Conservation (phyloP, 2,329 filamentous ascomycete species). For the Hypoxylon sp. region DNA sequence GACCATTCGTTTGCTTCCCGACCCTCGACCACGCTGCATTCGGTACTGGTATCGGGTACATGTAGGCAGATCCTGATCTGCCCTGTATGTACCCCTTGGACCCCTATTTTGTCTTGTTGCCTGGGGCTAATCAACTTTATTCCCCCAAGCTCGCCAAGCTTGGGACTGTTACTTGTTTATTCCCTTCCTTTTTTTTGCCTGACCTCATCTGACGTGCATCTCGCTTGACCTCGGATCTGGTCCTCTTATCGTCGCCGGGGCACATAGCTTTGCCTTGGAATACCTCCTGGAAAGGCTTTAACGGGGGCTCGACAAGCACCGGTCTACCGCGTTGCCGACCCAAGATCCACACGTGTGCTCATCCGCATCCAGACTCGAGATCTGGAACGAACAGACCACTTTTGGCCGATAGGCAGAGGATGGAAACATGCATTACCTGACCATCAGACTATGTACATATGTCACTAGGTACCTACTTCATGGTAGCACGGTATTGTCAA, state of each 20-base stretch:
- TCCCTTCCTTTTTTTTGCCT: background rate
- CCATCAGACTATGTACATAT: no score
- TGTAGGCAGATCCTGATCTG: constrained; percentile 21
- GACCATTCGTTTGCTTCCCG: constrained; percentile 10
- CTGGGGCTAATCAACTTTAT: constrained; percentile 20
- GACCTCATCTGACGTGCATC: constrained; percentile 29
- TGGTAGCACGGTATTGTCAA: no score
- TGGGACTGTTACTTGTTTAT: background rate
- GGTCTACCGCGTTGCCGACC: no score
- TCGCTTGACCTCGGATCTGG: constrained; percentile 24
- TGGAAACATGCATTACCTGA: constrained; percentile 17
- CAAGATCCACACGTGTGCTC: background rate
- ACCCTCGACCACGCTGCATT: constrained; percentile 1
- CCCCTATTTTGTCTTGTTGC: constrained; percentile 32
- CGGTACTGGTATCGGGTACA: constrained; percentile 6
- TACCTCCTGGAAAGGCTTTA: no score
- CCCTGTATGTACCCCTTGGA: constrained; percentile 23
- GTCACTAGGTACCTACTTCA: no score
- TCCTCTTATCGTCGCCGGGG: background rate
- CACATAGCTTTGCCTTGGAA: no score
- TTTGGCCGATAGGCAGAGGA: constrained; percentile 1
- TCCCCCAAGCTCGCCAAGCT: constrained; percentile 1
- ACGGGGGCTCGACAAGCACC: no score
- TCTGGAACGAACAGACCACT: background rate
- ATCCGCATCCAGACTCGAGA: no score